Conservation (phyloP, 2,329 filamentous ascomycete genomes). For the Trichoderma sp. region DNA sequence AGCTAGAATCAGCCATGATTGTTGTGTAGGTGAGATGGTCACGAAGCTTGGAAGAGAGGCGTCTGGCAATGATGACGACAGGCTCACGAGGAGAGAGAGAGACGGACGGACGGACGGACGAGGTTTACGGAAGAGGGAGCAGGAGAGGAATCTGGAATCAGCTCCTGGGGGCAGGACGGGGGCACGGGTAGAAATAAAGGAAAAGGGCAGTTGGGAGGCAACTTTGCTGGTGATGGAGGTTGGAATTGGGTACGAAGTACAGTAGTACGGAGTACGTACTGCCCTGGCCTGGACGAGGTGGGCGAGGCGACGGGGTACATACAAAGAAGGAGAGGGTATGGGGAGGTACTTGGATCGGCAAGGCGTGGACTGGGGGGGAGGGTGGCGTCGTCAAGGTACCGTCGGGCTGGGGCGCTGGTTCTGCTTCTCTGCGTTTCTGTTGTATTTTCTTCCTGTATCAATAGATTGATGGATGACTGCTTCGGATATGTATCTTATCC, state of each 20-base stretch:
- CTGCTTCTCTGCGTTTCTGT: background rate
- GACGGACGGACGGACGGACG: slow-evolving; percentile 14
- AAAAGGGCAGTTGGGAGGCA: slow-evolving; percentile 16
- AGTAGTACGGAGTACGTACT: background rate
- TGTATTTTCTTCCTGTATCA: no score
- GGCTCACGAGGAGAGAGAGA: slow-evolving; percentile 1
- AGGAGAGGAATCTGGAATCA: slow-evolving; percentile 10
- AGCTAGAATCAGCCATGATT: slow-evolving; percentile 45
- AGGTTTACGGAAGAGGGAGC: slow-evolving; percentile 25
- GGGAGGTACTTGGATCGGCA: no score
- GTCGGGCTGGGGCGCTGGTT: slow-evolving; percentile 10
- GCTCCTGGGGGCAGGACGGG: slow-evolving; percentile 7
- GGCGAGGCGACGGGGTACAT: background rate
- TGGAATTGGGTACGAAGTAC: slow-evolving; percentile 22
- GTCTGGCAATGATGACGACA: background rate
- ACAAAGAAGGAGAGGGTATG: no score
- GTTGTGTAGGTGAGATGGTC: background rate
- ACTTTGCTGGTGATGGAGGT: slow-evolving; percentile 23
- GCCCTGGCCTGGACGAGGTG: no score
- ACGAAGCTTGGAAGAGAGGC: background rate
- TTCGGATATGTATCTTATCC: no score
- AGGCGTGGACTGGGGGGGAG: background rate
- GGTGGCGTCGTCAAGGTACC: slow-evolving; percentile 22
- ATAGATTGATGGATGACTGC: no score
- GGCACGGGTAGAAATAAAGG: slow-evolving; percentile 17